These are phyloP conservation scores for Pseudocercospora ulei DNA, from an alignment of 2,329 filamentous ascomycete species.

Conservation along the genomic window DNA sequence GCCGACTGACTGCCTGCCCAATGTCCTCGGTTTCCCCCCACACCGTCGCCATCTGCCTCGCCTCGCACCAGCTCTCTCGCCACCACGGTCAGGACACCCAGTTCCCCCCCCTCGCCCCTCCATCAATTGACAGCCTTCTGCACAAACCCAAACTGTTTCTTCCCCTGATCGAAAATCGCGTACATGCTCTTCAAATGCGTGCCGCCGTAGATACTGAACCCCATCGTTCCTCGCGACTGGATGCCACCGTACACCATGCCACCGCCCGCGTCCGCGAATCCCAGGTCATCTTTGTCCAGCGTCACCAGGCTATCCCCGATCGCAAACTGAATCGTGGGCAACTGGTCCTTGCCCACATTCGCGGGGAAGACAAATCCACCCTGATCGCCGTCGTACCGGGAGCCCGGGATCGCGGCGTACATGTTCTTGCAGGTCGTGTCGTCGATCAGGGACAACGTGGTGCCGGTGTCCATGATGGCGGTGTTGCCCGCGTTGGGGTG, in stretches of 20 bases:
- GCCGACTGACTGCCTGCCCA: too few relatives aligned
- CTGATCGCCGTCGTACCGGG: constrained; percentile 35
- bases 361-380: constrained; percentile 54
- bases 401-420: constrained; percentile 55
- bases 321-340: constrained; percentile 54
- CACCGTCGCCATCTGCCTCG: too few relatives aligned
- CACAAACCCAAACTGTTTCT: constrained; percentile 51
- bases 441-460: constrained; percentile 54
- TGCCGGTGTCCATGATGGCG: constrained; percentile 63
- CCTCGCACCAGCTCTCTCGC: too few relatives aligned
- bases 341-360: constrained; percentile 42
- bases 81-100: too few relatives aligned
- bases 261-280: constrained; percentile 48
- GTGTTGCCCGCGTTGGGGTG: constrained; percentile 48
- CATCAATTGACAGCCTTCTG: constrained; percentile 32
- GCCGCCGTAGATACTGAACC: constrained; percentile 56
- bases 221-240: constrained; percentile 51
- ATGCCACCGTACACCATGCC: constrained; percentile 55
- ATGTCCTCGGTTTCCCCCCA: too few relatives aligned
- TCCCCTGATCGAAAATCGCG: constrained; percentile 54
- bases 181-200: constrained; percentile 57
- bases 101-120: neutral
- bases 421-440: constrained; percentile 53
- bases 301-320: constrained; percentile 53
- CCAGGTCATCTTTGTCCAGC: constrained; percentile 54